Base-by-base conservation (phyloP, 2,329 filamentous ascomycete genomes). In the Elsinoe australis region DNA sequence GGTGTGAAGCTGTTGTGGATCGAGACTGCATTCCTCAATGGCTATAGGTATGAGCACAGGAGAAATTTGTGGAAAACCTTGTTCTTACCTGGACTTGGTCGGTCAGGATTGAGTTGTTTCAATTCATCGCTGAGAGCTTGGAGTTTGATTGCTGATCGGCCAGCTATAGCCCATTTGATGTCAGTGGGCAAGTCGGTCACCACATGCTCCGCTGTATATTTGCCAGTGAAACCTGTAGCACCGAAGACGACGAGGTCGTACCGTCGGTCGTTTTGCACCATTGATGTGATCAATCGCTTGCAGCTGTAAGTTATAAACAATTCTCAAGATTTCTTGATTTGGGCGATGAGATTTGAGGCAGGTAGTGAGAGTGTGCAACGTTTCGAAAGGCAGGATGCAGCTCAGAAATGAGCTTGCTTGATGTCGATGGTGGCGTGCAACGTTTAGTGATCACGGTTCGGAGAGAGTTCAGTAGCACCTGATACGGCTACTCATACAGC, bases 91-190 rank as follows among this genome's bases (percentile, higher is more conserved):
- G 88, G 87, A 47, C 78, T 74, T 28, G 70, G 60, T 47, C 89
- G 81, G 63, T 94, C 81, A 2, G 80, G 71, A 61, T 85, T 85
- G 51, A 84, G 59, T 49, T 68, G 62, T 57, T 80, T 79, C 61
- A 89, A 74, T 48, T 85, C 79, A 46, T 79, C 70, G 5, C 80
- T 78, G 8, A 95, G 66, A 32, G 69, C 67, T 55, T 83, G 75
- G 3, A 96, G 74, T 64, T 95, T 95, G 41, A 73, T 69, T 41
- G 74, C 70, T n/a, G 85, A 89, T 19, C 89, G 83, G 22, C 89
- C 89, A 36, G 87, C 86, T 49, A 95, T 72, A 10, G 87, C 89
- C 89, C 89, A 95, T 70, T 80, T 87, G 53, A 94, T 65, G 61
- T 87, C 78, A 14, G 83, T 86, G 0, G 88, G 84, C 1, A 87